phyloP scores from a whole-genome alignment of 2,329 filamentous ascomycete species.

The Ophiocordyceps robertsii region DNA sequence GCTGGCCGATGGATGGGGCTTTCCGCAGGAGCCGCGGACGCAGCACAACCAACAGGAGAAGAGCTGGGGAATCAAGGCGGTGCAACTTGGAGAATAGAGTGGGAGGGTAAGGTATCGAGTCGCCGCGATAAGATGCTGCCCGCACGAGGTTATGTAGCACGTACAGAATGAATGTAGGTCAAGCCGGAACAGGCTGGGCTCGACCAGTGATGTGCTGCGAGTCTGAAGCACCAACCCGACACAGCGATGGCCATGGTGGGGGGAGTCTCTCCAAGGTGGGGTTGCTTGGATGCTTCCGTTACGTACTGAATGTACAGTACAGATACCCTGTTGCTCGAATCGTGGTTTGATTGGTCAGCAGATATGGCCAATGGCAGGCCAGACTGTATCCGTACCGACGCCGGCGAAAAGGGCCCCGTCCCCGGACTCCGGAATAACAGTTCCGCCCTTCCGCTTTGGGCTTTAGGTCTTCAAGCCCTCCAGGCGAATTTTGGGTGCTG shows the following conservation, averaged over 20 bases:
- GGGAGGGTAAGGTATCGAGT: not conserved
- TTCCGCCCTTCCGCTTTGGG: conserved; percentile 16
- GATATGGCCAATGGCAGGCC: conserved; percentile 5
- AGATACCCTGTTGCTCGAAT: not conserved
- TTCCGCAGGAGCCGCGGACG: not conserved
- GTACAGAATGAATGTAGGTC: too few relatives aligned
- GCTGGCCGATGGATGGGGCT: not conserved
- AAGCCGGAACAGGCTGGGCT: not conserved
- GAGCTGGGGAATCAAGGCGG: not conserved
- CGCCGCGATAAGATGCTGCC: not conserved
- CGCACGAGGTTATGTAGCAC: not conserved
- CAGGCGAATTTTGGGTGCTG: conserved; percentile 18
- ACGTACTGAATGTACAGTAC: too few relatives aligned
- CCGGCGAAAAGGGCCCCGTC: too few relatives aligned
- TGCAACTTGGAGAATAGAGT: not conserved
- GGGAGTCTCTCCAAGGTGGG: not conserved
- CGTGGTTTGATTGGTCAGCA: conserved; percentile 5
- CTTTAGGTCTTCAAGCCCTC: conserved; percentile 27
- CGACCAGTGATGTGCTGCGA: conserved; percentile 1
- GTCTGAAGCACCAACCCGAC: not conserved
- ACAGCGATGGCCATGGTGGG: conserved; percentile 1
- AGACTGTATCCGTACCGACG: too few relatives aligned
- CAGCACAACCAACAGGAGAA: not conserved
- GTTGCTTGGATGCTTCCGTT: conserved; percentile 1
- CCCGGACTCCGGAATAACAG: conserved; percentile 16